Evolutionary conservation across 2,329 filamentous ascomycete species (phyloP).

Genomic region (Zymoseptoria ardabiliae): DNA sequence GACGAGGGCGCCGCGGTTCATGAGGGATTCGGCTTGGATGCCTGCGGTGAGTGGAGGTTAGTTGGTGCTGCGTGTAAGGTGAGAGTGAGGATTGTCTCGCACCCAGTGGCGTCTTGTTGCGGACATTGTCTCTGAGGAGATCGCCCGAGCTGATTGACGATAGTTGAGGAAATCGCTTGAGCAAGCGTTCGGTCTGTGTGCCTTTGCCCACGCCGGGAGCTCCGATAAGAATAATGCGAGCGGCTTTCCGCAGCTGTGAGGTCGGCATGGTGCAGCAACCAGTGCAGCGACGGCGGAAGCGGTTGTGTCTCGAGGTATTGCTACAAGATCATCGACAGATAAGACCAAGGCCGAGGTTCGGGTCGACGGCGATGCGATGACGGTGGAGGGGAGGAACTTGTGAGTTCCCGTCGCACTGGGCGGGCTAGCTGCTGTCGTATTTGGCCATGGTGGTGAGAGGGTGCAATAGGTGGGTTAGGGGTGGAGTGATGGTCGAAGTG

Average conservation of each 20-base stretch:
- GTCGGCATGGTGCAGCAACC: slow-evolving; percentile 5
- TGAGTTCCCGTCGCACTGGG: slow-evolving; percentile 2
- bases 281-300: not conserved
- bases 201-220: slow-evolving; percentile 94
- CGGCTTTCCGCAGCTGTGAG: slow-evolving; percentile 53
- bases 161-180: slow-evolving; percentile 79
- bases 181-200: slow-evolving; percentile 84
- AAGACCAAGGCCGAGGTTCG: not conserved
- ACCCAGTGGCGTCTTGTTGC: slow-evolving; percentile 80
- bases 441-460: slow-evolving; percentile 11
- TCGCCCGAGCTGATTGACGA: slow-evolving; percentile 92
- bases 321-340: not conserved
- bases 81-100: slow-evolving; percentile 23
- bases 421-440: slow-evolving; percentile 23
- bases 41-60: slow-evolving; percentile 45
- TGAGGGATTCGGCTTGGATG: slow-evolving; percentile 80
- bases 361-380: not conserved
- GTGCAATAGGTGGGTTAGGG: not conserved
- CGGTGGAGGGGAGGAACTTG: slow-evolving; percentile 10
- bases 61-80: not conserved
- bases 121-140: slow-evolving; percentile 84
- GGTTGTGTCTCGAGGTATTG: not conserved
- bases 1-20: slow-evolving; percentile 84
- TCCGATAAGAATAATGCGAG: slow-evolving; percentile 88
- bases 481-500: not conserved